phyloP scores from a whole-genome alignment of 306 rosid species.

The Gillenia trifoliata region DNA sequence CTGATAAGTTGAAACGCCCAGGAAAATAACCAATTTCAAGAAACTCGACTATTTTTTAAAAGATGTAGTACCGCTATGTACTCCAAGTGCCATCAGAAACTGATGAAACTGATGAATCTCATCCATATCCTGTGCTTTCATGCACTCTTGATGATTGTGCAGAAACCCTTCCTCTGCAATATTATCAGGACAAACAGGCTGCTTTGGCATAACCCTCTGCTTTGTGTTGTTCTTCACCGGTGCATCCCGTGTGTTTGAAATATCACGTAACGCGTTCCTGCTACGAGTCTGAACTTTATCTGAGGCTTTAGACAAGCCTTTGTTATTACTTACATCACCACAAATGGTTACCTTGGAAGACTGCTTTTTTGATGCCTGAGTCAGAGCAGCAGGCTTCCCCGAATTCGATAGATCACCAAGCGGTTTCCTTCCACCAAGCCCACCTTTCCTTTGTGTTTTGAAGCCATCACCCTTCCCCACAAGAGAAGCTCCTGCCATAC shows the following conservation, averaged over 20 bases:
- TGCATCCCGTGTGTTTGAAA: constrained; percentile 51
- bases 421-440: constrained; percentile 66
- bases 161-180: constrained; percentile 47
- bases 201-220: constrained; percentile 21
- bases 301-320: constrained; percentile 28
- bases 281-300: constrained; percentile 33
- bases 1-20: not conserved
- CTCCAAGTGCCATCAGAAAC: constrained; percentile 28
- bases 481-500: constrained; percentile 37
- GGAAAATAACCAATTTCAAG: not conserved
- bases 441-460: constrained; percentile 36
- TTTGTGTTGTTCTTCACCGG: constrained; percentile 31
- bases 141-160: constrained; percentile 55
- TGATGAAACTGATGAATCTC: not conserved
- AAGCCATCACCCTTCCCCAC: constrained; percentile 29
- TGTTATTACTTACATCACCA: constrained; percentile 23
- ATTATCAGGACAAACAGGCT: constrained; percentile 22
- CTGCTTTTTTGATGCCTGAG: constrained; percentile 26
- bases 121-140: constrained; percentile 36
- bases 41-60: not conserved
- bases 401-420: constrained; percentile 64
- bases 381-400: constrained; percentile 35
- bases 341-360: constrained; percentile 22
- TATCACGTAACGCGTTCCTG: constrained; percentile 64
- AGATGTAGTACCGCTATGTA: constrained; percentile 35